Evolutionary conservation across 306 rosid genomes (phyloP).

Genomic region (Trifolium repens): DNA sequence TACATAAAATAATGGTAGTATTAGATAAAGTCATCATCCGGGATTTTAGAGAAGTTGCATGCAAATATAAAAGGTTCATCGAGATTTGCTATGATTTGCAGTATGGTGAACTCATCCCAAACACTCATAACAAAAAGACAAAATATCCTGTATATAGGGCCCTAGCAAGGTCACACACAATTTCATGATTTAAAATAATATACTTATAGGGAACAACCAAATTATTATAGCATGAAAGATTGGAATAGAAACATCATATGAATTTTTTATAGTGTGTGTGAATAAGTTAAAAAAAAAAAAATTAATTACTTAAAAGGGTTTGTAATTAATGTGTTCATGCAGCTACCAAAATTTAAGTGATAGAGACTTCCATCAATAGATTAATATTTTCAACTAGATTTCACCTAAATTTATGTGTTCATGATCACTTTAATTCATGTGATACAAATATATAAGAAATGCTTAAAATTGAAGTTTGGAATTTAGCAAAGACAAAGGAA

Average conservation of each 20-base stretch:
- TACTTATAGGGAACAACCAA: slow-evolving; percentile 38
- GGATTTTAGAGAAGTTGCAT: slow-evolving; percentile 46
- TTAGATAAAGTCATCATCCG: slow-evolving; percentile 35
- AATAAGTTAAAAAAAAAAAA: background rate
- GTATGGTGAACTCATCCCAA: slow-evolving; percentile 37
- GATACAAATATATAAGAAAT: slow-evolving; percentile 34
- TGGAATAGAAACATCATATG: slow-evolving; percentile 73
- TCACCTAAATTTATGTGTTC: background rate
- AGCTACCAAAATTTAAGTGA: slow-evolving; percentile 52
- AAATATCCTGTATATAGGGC: slow-evolving; percentile 57
- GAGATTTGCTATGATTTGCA: slow-evolving; percentile 53
- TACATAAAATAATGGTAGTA: slow-evolving; percentile 43
- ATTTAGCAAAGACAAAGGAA: slow-evolving; percentile 35
- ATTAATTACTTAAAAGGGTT: slow-evolving; percentile 30
- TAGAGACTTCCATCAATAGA: slow-evolving; percentile 53
- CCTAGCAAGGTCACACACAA: slow-evolving; percentile 44
- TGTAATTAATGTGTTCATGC: slow-evolving; percentile 58
- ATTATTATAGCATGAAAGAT: slow-evolving; percentile 54
- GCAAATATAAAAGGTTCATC: slow-evolving; percentile 49
- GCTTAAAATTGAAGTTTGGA: too few relatives aligned
- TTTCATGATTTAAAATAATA: slow-evolving; percentile 27
- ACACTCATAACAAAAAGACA: slow-evolving; percentile 47
- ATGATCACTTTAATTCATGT: slow-evolving; percentile 32
- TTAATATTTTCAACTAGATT: slow-evolving; percentile 46
- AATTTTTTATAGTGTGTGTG: slow-evolving; percentile 47